These are phyloP conservation scores for Trichoderma pleuroti DNA, from an alignment of 2,329 filamentous ascomycete genomes.

Conservation along the genomic window DNA sequence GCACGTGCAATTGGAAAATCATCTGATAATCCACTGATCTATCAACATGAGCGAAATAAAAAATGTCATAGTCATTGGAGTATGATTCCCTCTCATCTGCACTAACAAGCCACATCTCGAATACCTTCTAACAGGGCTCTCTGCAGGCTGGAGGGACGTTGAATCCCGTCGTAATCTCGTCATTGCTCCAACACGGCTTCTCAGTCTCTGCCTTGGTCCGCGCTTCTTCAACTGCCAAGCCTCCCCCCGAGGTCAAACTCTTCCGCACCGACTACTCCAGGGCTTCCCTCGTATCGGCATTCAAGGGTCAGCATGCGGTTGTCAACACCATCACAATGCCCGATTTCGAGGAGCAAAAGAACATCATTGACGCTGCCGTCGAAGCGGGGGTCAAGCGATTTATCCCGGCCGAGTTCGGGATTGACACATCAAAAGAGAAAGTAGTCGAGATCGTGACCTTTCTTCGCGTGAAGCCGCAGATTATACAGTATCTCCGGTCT, in stretches of 20 bases:
- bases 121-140: not conserved
- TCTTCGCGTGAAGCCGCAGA: not conserved
- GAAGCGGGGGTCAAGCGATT: not conserved
- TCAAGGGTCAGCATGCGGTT: not conserved
- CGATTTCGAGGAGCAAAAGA: not conserved
- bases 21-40: not conserved
- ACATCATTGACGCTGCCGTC: constrained; percentile 2
- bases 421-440: constrained; percentile 2
- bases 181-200: not conserved
- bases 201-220: not conserved
- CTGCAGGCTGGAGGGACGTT: not conserved
- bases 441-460: not conserved
- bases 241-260: not conserved
- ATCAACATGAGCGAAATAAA: not conserved
- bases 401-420: not conserved
- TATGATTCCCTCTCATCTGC: not conserved
- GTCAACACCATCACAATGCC: constrained; percentile 8
- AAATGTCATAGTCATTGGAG: not conserved
- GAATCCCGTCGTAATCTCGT: not conserved
- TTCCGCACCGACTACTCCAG: not conserved
- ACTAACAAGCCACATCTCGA: not conserved
- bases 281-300: not conserved
- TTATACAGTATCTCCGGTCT: not conserved
- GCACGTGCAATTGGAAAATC: not conserved
- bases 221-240: not conserved